phyloP scores from a whole-genome alignment of 2,329 filamentous ascomycete genomes.

The Cercospora zeae-maydis region DNA sequence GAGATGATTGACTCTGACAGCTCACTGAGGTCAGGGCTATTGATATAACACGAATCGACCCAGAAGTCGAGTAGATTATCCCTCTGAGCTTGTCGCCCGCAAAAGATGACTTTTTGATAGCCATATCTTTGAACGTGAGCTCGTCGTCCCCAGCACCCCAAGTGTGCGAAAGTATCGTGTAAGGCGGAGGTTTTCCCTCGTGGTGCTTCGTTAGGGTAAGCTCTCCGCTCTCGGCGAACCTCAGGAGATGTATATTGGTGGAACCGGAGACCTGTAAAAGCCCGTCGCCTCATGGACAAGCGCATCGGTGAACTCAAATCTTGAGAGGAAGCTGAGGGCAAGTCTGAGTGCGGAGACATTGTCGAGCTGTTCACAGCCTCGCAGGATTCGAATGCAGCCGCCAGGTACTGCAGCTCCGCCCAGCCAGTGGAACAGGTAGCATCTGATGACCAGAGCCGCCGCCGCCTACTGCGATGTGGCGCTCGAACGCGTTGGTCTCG shows the following conservation, averaged over 20 bases:
- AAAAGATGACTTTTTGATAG: not conserved
- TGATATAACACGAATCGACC: constrained; percentile 8
- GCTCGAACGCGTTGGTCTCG: not conserved
- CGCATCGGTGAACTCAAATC: not conserved
- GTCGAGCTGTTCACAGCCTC: not conserved
- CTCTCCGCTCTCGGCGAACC: not conserved
- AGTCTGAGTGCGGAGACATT: not conserved
- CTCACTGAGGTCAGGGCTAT: not conserved
- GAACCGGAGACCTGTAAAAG: not conserved
- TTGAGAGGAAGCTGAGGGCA: not conserved
- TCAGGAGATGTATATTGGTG: not conserved
- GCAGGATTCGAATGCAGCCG: not conserved
- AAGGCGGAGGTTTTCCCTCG: not conserved
- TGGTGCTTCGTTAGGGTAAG: not conserved
- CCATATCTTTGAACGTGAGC: not conserved
- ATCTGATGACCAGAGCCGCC: not conserved
- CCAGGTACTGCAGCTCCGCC: not conserved
- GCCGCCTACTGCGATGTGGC: not conserved
- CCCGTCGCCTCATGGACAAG: not conserved
- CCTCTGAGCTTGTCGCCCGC: not conserved
- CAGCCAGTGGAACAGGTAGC: not conserved
- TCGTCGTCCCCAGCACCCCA: constrained; percentile 4
- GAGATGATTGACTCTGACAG: not conserved
- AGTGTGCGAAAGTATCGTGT: constrained; percentile 10
- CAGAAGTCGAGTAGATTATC: not conserved